Conservation (phyloP, 176 grass and related monocot species). For the Pontederia paniculata region DNA sequence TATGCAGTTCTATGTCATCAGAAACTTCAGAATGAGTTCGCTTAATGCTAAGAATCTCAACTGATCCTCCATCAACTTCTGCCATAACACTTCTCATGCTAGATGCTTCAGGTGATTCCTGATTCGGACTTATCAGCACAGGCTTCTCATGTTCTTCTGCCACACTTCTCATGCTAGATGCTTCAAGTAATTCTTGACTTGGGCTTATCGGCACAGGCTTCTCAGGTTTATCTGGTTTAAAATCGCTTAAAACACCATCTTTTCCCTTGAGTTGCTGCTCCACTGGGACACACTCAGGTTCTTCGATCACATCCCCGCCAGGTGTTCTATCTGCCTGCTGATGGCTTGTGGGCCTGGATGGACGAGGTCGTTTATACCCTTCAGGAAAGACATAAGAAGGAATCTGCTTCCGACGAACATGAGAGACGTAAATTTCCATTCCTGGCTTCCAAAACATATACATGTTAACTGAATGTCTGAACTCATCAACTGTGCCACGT, state of each 20-base stretch:
- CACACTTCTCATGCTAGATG: too few species aligned
- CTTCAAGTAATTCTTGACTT: background rate
- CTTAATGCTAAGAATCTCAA: conserved; percentile 31
- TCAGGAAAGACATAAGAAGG: conserved; percentile 83
- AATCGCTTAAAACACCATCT: background rate
- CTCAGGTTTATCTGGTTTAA: background rate
- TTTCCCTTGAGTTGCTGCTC: conserved; percentile 10
- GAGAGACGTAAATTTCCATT: conserved; percentile 92
- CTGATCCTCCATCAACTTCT: conserved; percentile 19
- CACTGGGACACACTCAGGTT: conserved; percentile 5
- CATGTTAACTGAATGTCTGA: conserved; percentile 61
- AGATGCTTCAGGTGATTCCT: background rate
- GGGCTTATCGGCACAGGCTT: conserved; percentile 13
- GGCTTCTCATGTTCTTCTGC: conserved; percentile 5
- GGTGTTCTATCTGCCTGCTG: conserved; percentile 34
- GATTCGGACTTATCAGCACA: background rate
- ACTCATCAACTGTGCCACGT: conserved; percentile 89
- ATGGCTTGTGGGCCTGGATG: conserved; percentile 26
- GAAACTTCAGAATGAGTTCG: conserved; percentile 12
- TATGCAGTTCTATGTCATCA: conserved; percentile 20
- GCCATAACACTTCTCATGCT: background rate
- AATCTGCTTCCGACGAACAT: conserved; percentile 84
- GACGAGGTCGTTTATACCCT: conserved; percentile 58
- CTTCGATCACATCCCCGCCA: conserved; percentile 18
- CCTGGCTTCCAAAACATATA: conserved; percentile 89